Base-by-base conservation (phyloP, 345 rosid species). In the Populus simonii region DNA sequence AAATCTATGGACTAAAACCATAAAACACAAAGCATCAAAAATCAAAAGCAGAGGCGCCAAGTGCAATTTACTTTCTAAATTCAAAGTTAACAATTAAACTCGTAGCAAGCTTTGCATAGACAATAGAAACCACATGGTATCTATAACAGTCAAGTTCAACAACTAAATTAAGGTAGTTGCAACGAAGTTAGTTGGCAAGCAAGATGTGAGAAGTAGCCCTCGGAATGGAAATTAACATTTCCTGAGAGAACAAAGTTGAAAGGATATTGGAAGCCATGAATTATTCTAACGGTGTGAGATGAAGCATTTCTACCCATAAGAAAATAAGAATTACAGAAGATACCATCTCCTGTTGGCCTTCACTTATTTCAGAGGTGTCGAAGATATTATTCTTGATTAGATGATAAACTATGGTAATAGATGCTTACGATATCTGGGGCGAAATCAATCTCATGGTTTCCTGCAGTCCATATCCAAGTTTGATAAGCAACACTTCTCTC, bases 391-490 rank as follows among this genome's bases (percentile, higher is more conserved):
- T 16, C 31, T 36, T 5, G 23, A 61, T 35, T 57, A 45, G 43
- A 65, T 65, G 17, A 16, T 47, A 65, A 45, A 3, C 18, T 11
- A 7, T 20, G 33, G 5, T 7, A 51, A 2, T 7, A n/a, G 36
- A 62, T 7, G 70, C 85, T 90, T 78, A 94, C 95, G 7, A 94
- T 62, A 75, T 91, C 85, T 0, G 97, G 98, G 33, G 74, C 88
- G n/a, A 92, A 93, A 73, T 93, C 98, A 23, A 93, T 25, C 86
- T 95, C 99, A 22, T 93, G 98, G 85, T 95, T 95, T 31, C 98
- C 98, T 1, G 88, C 86, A 0, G 93, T 89, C 99, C 99, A 95
- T 83, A 95, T 93, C 98, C 99, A 95, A 4, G 99, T 98, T 68
- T 93, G 97, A 86, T 95, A 93, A 74, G 99, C 98, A 73, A 74